Conservation (phyloP, 1,284 basidiomycete genomes). For the Cutaneotrichosporon sp. region DNA sequence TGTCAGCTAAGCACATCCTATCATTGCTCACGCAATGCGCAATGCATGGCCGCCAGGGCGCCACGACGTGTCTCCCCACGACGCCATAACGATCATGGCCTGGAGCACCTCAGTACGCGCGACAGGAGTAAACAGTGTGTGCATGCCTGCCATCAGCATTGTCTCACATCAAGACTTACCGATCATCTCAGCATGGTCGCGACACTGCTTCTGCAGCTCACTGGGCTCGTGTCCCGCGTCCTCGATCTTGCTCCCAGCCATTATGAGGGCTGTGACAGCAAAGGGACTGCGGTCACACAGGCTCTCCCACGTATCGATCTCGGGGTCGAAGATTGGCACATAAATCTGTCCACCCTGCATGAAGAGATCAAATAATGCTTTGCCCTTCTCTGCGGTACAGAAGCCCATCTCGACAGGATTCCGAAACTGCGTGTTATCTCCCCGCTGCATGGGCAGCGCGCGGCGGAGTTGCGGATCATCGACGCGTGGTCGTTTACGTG, state of each 20-base stretch:
- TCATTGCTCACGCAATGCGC: slow-evolving; percentile 60
- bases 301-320: slow-evolving; percentile 66
- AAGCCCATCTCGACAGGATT: slow-evolving; percentile 53
- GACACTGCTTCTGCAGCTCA: slow-evolving; percentile 36
- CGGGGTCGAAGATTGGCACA: slow-evolving; percentile 73
- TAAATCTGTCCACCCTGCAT: slow-evolving; percentile 80
- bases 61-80: slow-evolving; percentile 44
- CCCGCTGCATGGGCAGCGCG: slow-evolving; percentile 26
- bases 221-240: slow-evolving; percentile 64
- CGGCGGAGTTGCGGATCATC: slow-evolving; percentile 5
- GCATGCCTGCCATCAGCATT: slow-evolving; percentile 49
- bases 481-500: slow-evolving; percentile 7
- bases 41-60: slow-evolving; percentile 67
- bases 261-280: slow-evolving; percentile 64
- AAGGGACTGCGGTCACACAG: slow-evolving; percentile 36
- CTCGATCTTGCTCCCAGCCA: slow-evolving; percentile 74
- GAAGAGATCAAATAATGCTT: slow-evolving; percentile 67
- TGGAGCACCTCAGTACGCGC: slow-evolving; percentile 75
- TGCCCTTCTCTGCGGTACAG: slow-evolving; percentile 68
- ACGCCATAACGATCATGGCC: slow-evolving; percentile 58
- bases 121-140: slow-evolving; percentile 77
- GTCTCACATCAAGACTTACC: slow-evolving; percentile 46
- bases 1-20: not conserved
- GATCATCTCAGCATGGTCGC: slow-evolving; percentile 75
- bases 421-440: slow-evolving; percentile 30